Conservation (phyloP, 352 stramenopile genomes). For the Globisporangium emineosum region DNA sequence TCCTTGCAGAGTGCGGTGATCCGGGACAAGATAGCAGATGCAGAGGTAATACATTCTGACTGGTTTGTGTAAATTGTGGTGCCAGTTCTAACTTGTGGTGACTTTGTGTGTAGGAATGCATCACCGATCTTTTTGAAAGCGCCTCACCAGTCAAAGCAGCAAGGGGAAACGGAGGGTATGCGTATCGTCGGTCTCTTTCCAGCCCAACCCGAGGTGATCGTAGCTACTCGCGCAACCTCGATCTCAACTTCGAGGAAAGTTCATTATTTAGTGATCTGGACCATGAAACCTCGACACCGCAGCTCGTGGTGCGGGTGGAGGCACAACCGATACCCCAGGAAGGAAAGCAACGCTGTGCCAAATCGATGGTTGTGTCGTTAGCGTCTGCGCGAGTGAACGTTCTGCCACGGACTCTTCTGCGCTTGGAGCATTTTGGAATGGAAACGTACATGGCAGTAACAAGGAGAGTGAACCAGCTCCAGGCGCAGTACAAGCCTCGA, state of each 20-base stretch:
- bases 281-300: background rate
- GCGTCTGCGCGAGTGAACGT: conserved; percentile 49
- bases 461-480: conserved; percentile 38
- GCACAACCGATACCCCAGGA: background rate
- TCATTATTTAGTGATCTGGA: background rate
- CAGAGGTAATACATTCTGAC: conserved; percentile 27
- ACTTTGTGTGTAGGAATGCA: conserved; percentile 16
- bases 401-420: conserved; percentile 45
- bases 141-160: background rate
- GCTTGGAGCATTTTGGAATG: conserved; percentile 54
- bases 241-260: conserved; percentile 7
- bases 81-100: background rate
- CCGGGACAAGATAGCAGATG: conserved; percentile 45
- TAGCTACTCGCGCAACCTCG: conserved; percentile 8
- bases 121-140: conserved; percentile 17
- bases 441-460: conserved; percentile 45
- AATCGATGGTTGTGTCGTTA: conserved; percentile 18
- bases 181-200: conserved; percentile 6
- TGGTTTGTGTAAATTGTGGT: conserved; percentile 5
- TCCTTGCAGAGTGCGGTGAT: conserved; percentile 40
- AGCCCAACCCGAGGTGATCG: background rate
- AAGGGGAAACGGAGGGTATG: background rate
- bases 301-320: conserved; percentile 10
- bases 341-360: background rate
- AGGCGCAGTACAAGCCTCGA: conserved; percentile 34